phyloP scores from a whole-genome alignment of 257 asterid genomes.

The Jasminum sambac region DNA sequence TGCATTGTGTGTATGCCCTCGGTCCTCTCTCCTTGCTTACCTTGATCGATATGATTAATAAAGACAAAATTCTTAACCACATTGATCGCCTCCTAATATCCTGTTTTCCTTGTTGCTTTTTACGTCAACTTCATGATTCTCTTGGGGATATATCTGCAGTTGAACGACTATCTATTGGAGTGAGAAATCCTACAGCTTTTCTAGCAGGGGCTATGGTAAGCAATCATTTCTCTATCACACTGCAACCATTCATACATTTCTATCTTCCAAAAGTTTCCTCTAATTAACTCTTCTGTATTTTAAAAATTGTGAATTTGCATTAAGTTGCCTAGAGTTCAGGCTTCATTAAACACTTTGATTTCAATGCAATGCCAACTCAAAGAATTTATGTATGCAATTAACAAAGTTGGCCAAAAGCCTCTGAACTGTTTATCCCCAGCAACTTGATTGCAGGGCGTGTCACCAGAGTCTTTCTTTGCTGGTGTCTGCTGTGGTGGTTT shows the following conservation, averaged over 20 bases:
- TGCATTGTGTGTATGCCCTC: no score
- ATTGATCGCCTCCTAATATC: background rate
- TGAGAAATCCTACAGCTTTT: constrained; percentile 88
- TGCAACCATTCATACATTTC: constrained; percentile 1
- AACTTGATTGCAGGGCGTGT: constrained; percentile 56
- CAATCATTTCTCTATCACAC: constrained; percentile 23
- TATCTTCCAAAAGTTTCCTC: constrained; percentile 7
- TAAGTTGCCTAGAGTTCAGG: background rate
- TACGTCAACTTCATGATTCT: constrained; percentile 4
- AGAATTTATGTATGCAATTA: constrained; percentile 7
- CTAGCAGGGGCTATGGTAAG: constrained; percentile 89
- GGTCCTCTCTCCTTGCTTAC: background rate
- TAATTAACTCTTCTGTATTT: constrained; percentile 10
- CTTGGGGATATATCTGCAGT: constrained; percentile 48
- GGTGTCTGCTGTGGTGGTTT: constrained; percentile 96
- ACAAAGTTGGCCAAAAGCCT: background rate
- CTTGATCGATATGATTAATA: background rate
- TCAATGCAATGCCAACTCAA: background rate
- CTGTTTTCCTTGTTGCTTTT: constrained; percentile 8
- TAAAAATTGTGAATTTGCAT: background rate
- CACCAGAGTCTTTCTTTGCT: constrained; percentile 82
- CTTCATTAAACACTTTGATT: background rate
- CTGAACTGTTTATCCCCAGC: constrained; percentile 13
- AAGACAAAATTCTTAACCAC: background rate
- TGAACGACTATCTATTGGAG: constrained; percentile 86